These are phyloP conservation scores for Trichosporon coremiiforme DNA, from an alignment of 1,284 basidiomycete species.

Conservation along the genomic window DNA sequence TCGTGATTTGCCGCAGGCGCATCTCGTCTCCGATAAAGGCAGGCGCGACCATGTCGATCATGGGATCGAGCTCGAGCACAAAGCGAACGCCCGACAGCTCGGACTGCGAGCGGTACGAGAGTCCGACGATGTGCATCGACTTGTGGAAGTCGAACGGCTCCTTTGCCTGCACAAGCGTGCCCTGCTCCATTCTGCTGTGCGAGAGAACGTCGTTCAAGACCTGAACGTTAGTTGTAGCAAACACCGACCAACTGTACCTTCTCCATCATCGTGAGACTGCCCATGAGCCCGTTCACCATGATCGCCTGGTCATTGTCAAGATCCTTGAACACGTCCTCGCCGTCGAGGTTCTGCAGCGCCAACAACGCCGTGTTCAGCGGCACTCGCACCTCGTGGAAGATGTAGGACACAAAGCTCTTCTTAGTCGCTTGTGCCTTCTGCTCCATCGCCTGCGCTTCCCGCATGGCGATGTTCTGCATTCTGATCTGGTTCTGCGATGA, in stretches of 20 bases:
- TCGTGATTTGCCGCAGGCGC: slow-evolving; percentile 73
- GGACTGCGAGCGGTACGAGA: slow-evolving; percentile 73
- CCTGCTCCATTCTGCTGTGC: slow-evolving; percentile 59
- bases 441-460: slow-evolving; percentile 82
- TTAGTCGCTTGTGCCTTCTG: slow-evolving; percentile 74
- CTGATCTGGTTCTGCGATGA: slow-evolving; percentile 71
- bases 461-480: slow-evolving; percentile 69
- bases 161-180: slow-evolving; percentile 45
- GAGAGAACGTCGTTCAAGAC: slow-evolving; percentile 81
- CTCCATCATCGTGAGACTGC: slow-evolving; percentile 75
- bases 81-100: slow-evolving; percentile 71
- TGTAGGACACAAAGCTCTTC: slow-evolving; percentile 76
- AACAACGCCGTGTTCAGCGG: slow-evolving; percentile 86
- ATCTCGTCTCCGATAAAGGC: slow-evolving; percentile 62
- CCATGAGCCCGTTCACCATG: slow-evolving; percentile 63
- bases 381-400: slow-evolving; percentile 71
- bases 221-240: slow-evolving; percentile 17
- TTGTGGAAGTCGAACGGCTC: slow-evolving; percentile 81
- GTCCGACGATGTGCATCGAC: slow-evolving; percentile 75
- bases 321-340: slow-evolving; percentile 58
- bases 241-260: slow-evolving; percentile 36
- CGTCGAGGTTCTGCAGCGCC: slow-evolving; percentile 86
- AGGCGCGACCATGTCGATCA: slow-evolving; percentile 67
- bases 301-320: slow-evolving; percentile 46
- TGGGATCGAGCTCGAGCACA: slow-evolving; percentile 68